Evolutionary conservation across 2,329 filamentous ascomycete genomes (phyloP).

Genomic region (Colletotrichum siamense): DNA sequence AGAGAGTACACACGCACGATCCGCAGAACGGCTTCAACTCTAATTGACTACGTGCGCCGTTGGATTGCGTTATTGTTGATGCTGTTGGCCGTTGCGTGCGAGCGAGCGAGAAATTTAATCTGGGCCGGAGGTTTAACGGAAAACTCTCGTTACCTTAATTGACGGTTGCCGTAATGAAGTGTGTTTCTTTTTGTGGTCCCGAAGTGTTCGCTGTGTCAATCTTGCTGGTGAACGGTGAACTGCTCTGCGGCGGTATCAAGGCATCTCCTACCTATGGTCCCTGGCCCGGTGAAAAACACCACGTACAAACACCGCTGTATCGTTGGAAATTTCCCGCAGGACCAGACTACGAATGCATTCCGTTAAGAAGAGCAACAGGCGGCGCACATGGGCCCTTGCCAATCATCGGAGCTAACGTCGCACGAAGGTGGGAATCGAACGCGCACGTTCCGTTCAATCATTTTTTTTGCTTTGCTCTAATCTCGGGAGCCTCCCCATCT

Average conservation of each 20-base stretch:
- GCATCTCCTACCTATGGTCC: background rate
- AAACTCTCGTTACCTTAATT: background rate
- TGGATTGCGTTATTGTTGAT: background rate
- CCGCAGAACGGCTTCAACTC: conserved; percentile 12
- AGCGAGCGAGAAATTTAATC: background rate
- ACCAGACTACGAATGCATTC: background rate
- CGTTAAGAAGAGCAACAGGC: background rate
- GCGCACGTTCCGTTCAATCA: conserved; percentile 5
- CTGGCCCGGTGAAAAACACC: background rate
- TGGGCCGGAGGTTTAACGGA: background rate
- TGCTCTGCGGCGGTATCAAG: background rate
- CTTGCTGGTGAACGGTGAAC: background rate
- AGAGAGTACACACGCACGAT: background rate
- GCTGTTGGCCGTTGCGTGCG: background rate
- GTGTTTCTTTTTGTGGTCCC: background rate
- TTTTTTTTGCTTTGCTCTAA: background rate
- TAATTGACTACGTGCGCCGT: background rate
- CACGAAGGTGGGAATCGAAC: background rate
- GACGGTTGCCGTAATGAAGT: background rate
- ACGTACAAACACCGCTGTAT: background rate
- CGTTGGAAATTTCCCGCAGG: background rate
- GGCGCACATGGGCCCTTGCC: background rate
- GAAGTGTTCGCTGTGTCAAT: background rate
- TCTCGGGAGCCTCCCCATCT: conserved; percentile 13
- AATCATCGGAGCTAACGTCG: background rate